Conservation (phyloP, 352 stramenopile genomes). For the Phytophthora tentaculata region DNA sequence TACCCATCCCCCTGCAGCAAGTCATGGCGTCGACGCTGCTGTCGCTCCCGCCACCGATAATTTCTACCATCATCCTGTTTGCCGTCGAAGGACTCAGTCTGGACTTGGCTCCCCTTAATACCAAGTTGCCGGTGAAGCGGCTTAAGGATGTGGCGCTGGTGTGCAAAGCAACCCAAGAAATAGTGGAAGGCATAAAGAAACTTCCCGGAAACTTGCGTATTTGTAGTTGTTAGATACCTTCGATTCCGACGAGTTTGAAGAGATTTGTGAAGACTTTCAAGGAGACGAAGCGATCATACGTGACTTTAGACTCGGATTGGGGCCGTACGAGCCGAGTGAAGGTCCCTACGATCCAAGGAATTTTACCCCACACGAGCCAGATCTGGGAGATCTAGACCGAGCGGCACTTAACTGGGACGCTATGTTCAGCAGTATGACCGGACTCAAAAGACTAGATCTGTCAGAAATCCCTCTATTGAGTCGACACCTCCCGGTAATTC, state of each 20-base stretch:
- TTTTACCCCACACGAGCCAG: not conserved
- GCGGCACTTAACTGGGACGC: not conserved
- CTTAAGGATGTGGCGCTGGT: not conserved
- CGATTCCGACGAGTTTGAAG: not conserved
- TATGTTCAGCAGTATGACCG: not conserved
- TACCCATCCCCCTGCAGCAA: too few relatives aligned
- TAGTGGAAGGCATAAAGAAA: not conserved
- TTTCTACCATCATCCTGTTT: not conserved
- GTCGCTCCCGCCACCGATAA: not conserved
- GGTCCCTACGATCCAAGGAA: not conserved
- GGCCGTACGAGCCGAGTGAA: not conserved
- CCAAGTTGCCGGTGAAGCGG: not conserved
- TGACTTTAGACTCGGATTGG: not conserved
- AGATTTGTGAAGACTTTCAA: not conserved
- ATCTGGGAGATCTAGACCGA: not conserved
- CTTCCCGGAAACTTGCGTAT: not conserved
- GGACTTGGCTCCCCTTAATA: not conserved
- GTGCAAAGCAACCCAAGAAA: not conserved
- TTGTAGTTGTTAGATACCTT: not conserved
- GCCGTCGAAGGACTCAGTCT: not conserved
- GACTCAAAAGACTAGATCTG: slow-evolving; percentile 1
- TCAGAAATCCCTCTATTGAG: not conserved
- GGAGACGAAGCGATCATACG: not conserved
- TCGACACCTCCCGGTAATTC: not conserved
- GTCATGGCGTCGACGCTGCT: not conserved